These are phyloP conservation scores for Spathaspora boniae DNA, from an alignment of 805 yeast genomes.

Conservation along the genomic window DNA sequence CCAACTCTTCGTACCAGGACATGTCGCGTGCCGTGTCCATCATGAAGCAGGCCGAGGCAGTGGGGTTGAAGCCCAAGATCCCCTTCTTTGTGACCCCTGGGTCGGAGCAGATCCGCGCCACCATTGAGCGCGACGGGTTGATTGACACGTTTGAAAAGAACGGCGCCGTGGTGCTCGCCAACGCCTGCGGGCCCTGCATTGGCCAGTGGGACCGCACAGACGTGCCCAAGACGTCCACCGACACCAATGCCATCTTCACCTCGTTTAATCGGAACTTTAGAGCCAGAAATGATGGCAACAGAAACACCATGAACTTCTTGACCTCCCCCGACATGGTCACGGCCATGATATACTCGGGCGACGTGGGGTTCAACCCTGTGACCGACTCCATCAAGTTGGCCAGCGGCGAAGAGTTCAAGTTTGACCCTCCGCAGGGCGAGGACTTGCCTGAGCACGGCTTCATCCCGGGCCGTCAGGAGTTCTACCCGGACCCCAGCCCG, in stretches of 20 bases:
- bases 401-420: constrained; percentile 87
- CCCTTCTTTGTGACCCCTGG: constrained; percentile 96
- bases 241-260: constrained; percentile 93
- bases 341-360: constrained; percentile 94
- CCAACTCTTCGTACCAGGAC: constrained; percentile 97
- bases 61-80: constrained; percentile 88
- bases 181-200: constrained; percentile 99
- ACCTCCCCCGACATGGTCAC: constrained; percentile 97
- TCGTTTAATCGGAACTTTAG: constrained; percentile 98
- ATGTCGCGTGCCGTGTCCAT: constrained; percentile 96
- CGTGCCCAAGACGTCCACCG: constrained; percentile 85
- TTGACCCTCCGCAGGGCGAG: constrained; percentile 82
- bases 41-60: constrained; percentile 83
- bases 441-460: constrained; percentile 86
- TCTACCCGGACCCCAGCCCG: constrained; percentile 73
- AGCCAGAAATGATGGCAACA: constrained; percentile 97
- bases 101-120: constrained; percentile 97
- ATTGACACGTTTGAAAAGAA: constrained; percentile 82
- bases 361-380: constrained; percentile 92
- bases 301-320: constrained; percentile 93
- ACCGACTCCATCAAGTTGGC: constrained; percentile 82
- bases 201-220: constrained; percentile 99
- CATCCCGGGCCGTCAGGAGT: constrained; percentile 66
- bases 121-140: constrained; percentile 95
- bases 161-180: constrained; percentile 93